A percentile compares a stretch with the other conserved stretches of the same genome.
Conservation (phyloP, 768 basidiomycete species). For the Psilocybe azurescens region DNA sequence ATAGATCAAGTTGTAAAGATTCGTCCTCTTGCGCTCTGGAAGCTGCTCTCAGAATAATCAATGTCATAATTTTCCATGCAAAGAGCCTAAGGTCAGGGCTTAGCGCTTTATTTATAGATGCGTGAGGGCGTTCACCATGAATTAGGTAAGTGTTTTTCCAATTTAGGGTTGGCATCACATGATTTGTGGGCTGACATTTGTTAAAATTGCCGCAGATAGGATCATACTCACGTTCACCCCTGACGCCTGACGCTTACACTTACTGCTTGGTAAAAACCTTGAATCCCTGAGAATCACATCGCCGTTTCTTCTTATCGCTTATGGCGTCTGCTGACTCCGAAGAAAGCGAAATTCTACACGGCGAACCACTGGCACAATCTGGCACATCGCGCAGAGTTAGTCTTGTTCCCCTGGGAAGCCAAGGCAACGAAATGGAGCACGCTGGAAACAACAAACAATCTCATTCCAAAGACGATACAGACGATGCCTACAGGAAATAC, state of each 20-base stretch:
- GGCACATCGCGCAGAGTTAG: conserved; percentile 3
- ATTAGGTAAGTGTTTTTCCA: neutral
- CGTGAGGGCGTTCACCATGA: neutral
- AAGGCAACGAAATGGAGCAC: neutral
- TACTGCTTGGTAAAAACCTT: neutral
- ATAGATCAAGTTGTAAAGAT: too few species aligned
- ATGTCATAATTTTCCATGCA: too few species aligned
- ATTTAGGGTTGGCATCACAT: neutral
- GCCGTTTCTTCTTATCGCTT: conserved; percentile 3
- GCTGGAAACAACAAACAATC: neutral
- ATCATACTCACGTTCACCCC: too few species aligned
- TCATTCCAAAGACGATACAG: neutral
- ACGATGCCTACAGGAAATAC: conserved; percentile 42
- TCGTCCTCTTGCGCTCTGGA: too few species aligned
- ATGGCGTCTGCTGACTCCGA: neutral
- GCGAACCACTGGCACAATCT: neutral
- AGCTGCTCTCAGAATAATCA: too few species aligned
- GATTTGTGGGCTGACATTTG: neutral
- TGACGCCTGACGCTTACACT: neutral
- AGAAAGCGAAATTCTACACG: neutral
- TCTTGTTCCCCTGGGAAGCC: conserved; percentile 6
- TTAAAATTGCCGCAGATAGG: too few species aligned
- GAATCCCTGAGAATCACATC: too few species aligned
- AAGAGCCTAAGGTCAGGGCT: too few species aligned
- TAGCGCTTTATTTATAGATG: neutral